Evolutionary conservation across 495 filamentous ascomycete species (phyloP).

Genomic region (Coniosporium apollinis): DNA sequence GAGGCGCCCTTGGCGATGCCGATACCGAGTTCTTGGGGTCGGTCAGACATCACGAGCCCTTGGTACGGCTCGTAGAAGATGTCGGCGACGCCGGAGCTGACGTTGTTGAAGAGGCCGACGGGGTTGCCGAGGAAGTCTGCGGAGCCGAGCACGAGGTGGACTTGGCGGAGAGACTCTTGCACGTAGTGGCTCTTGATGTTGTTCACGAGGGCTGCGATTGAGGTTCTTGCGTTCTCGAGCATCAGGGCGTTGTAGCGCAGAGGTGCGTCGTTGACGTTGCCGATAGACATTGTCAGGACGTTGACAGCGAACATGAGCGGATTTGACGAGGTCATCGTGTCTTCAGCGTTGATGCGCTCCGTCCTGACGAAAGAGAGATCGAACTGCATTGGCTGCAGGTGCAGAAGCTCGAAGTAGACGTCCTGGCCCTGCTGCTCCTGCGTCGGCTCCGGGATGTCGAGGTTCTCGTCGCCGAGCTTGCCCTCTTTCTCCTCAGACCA

Average conservation of each 20-base stretch:
- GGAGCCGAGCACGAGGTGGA: conserved; percentile 90
- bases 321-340: conserved; percentile 72
- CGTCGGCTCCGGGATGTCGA: conserved; percentile 86
- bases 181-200: conserved; percentile 89
- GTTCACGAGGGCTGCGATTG: conserved; percentile 61
- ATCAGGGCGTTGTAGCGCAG: conserved; percentile 83
- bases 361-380: conserved; percentile 95
- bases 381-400: conserved; percentile 94
- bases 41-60: conserved; percentile 88
- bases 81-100: conserved; percentile 88
- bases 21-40: conserved; percentile 81
- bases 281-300: conserved; percentile 96
- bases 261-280: conserved; percentile 95
- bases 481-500: conserved; percentile 75
- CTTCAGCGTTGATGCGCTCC: conserved; percentile 89
- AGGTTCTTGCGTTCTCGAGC: conserved; percentile 88
- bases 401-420: conserved; percentile 92
- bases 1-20: conserved; percentile 94
- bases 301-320: conserved; percentile 97
- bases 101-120: conserved; percentile 93
- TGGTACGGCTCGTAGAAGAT: conserved; percentile 99
- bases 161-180: conserved; percentile 84
- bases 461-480: conserved; percentile 68
- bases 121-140: conserved; percentile 98
- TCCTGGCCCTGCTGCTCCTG: conserved; percentile 70